Conservation (phyloP, 2,329 filamentous ascomycete species). For the Cladosporium halotolerans region DNA sequence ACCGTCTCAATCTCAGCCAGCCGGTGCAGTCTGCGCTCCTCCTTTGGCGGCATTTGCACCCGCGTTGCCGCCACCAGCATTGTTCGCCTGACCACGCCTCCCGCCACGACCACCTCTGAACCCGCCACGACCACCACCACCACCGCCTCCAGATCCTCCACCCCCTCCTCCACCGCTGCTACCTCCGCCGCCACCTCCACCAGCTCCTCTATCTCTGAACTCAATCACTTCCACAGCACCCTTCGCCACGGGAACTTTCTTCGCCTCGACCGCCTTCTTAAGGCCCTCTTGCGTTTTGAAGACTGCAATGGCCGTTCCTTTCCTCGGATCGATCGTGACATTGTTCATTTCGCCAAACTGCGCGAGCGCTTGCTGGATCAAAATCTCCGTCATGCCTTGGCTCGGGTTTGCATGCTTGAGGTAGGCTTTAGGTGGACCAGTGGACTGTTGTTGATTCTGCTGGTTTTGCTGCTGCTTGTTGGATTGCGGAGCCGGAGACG, state of each 20-base stretch:
- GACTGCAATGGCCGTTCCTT: slow-evolving; percentile 89
- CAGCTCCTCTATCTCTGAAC: slow-evolving; percentile 52
- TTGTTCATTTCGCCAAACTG: slow-evolving; percentile 67
- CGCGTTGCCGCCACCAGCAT: background rate
- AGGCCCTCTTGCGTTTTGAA: slow-evolving; percentile 69
- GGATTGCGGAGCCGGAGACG: slow-evolving; percentile 16
- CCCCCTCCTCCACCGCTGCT: slow-evolving; percentile 19
- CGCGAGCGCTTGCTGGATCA: slow-evolving; percentile 68
- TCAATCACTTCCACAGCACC: slow-evolving; percentile 83
- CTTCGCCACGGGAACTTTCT: slow-evolving; percentile 74
- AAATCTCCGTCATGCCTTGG: slow-evolving; percentile 79
- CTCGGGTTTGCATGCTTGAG: slow-evolving; percentile 64
- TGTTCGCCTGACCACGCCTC: slow-evolving; percentile 6
- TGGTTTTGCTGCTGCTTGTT: slow-evolving; percentile 14
- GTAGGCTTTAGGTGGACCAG: slow-evolving; percentile 65
- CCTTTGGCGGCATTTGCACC: background rate
- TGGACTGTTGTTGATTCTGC: slow-evolving; percentile 51
- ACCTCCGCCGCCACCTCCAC: slow-evolving; percentile 19
- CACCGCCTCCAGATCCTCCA: slow-evolving; percentile 4
- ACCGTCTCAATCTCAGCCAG: background rate
- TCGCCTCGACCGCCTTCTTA: slow-evolving; percentile 72
- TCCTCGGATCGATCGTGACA: slow-evolving; percentile 90
- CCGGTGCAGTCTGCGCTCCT: background rate
- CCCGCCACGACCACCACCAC: slow-evolving; percentile 13
- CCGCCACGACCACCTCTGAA: slow-evolving; percentile 12